Evolutionary conservation across 345 rosid genomes (phyloP).

Genomic region (Eucalyptus cloeziana): DNA sequence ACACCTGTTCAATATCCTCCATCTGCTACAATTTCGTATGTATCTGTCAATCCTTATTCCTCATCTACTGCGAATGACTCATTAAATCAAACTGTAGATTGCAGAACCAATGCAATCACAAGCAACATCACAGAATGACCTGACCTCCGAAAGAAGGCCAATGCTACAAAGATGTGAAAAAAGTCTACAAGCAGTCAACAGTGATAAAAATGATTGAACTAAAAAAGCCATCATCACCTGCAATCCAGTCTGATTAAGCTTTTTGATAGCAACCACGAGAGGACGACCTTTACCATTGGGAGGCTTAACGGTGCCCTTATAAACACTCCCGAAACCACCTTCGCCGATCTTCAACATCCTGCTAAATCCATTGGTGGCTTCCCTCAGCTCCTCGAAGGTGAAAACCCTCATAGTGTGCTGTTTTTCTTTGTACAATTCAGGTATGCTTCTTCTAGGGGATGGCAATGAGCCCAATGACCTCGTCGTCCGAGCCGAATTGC

Average conservation of each 20-base stretch:
- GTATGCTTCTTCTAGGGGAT: constrained; percentile 43
- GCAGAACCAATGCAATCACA: background rate
- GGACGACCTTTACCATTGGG: constrained; percentile 14
- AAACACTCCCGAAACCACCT: constrained; percentile 98
- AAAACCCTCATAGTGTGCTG: constrained; percentile 56
- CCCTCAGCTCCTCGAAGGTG: constrained; percentile 48
- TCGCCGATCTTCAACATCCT: constrained; percentile 69
- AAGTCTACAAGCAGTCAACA: background rate
- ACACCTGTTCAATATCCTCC: background rate
- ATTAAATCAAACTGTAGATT: background rate
- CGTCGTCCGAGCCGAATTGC: constrained; percentile 5
- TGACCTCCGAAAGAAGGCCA: background rate
- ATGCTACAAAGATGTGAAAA: background rate
- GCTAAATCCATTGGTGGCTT: constrained; percentile 62
- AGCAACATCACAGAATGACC: too few species aligned
- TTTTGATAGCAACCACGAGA: constrained; percentile 67
- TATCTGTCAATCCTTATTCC: background rate
- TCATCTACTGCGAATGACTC: background rate
- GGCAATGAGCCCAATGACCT: constrained; percentile 41
- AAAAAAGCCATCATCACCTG: constrained; percentile 40
- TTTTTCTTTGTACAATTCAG: constrained; percentile 48
- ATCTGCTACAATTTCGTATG: background rate
- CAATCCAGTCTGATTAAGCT: constrained; percentile 58
- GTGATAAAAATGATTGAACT: background rate
- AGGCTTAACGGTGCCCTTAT: constrained; percentile 50